Conservation (phyloP, 2,329 filamentous ascomycete species). For the Pestalotiopsis sp. region DNA sequence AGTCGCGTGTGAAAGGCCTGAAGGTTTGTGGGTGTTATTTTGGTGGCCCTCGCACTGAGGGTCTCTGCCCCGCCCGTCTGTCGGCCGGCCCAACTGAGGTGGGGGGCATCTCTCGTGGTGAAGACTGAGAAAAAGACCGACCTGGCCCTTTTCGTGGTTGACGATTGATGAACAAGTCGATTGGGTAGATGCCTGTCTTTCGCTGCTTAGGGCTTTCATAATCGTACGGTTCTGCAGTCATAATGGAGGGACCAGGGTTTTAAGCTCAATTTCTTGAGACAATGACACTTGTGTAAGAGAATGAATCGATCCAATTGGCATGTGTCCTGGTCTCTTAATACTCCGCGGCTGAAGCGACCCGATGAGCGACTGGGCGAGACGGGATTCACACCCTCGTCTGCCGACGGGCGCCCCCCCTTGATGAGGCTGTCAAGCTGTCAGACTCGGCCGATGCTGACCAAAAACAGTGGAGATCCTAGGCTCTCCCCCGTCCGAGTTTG, state of each 20-base stretch:
- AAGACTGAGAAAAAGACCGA: too few species aligned
- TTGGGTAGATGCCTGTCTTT: not conserved
- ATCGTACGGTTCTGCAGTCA: not conserved
- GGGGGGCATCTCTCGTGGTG: too few species aligned
- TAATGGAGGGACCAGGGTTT: not conserved
- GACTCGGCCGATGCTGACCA: conserved; percentile 16
- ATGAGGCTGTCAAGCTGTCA: conserved; percentile 24
- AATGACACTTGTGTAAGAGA: not conserved
- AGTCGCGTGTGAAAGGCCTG: not conserved
- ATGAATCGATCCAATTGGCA: not conserved
- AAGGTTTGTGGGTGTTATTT: not conserved
- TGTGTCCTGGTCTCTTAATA: not conserved
- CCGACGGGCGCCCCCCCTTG: conserved; percentile 3
- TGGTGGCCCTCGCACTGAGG: too few species aligned
- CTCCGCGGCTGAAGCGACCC: not conserved
- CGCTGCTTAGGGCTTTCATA: not conserved
- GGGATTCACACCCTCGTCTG: conserved; percentile 11
- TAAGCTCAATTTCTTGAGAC: not conserved
- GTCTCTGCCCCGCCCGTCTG: too few species aligned
- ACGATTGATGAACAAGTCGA: not conserved
- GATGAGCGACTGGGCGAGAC: not conserved
- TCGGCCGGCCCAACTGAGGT: too few species aligned
- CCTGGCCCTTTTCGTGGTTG: too few species aligned
- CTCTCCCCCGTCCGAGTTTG: not conserved
- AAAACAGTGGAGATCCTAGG: not conserved